Conservation (phyloP, 2,329 filamentous ascomycete genomes). For the Diaporthe eres region DNA sequence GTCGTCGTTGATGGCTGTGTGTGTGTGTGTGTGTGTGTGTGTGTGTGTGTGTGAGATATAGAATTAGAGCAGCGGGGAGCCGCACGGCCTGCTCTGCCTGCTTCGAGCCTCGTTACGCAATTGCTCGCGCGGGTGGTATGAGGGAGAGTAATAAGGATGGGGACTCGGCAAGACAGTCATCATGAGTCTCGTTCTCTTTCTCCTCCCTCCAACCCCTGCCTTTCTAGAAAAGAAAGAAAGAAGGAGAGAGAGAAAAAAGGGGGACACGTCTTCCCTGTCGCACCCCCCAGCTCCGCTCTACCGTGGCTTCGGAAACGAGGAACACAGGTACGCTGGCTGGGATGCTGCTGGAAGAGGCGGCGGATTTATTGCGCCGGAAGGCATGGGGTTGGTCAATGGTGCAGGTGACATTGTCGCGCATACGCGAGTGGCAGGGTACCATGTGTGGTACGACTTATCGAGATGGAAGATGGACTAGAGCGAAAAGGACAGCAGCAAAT, state of each 20-base stretch:
- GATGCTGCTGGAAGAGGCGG: neutral
- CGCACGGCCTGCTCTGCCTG: no score
- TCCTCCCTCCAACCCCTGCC: neutral
- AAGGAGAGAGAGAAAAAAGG: neutral
- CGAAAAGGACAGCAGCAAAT: constrained; percentile 9
- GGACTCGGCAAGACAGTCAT: no score
- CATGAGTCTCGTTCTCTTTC: neutral
- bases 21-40: neutral
- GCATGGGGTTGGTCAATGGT: neutral
- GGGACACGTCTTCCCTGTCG: neutral
- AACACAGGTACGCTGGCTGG: neutral
- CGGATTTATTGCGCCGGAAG: neutral
- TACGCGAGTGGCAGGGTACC: neutral
- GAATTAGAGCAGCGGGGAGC: neutral
- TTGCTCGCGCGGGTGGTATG: neutral
- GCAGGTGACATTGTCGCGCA: constrained; percentile 16
- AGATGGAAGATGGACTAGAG: neutral
- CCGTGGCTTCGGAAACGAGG: constrained; percentile 24
- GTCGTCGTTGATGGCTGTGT: neutral
- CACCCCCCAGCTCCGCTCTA: neutral
- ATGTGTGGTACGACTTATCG: neutral
- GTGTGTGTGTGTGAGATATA: neutral
- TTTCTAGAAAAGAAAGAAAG: neutral
- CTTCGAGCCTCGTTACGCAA: neutral
- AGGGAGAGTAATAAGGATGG: neutral